These are phyloP conservation scores for Lactifluus echinatus DNA, from an alignment of 768 basidiomycete genomes.

Conservation along the genomic window DNA sequence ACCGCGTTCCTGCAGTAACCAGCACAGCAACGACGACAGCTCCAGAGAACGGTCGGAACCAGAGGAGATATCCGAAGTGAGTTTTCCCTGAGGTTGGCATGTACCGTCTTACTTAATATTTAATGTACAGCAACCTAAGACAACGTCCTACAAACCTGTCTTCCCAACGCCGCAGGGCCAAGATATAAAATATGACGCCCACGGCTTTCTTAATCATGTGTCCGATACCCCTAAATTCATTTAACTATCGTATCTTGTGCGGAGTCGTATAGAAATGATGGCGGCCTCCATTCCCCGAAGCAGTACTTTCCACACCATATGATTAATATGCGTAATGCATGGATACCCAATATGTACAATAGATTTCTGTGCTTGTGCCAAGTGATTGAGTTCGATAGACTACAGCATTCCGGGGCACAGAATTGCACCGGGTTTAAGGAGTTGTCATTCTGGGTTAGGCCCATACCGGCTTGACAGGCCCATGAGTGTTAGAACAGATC, in stretches of 20 bases:
- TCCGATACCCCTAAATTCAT: background rate
- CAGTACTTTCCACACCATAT: background rate
- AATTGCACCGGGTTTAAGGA: background rate
- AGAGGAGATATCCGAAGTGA: slow-evolving; percentile 3
- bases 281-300: background rate
- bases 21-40: slow-evolving; percentile 10
- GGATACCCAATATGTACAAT: background rate
- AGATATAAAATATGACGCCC: background rate
- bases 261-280: background rate
- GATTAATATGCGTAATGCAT: background rate
- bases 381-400: too few species aligned
- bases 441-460: background rate
- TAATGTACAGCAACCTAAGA: slow-evolving; percentile 3
- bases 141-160: background rate
- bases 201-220: background rate
- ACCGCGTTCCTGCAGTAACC: slow-evolving; percentile 11
- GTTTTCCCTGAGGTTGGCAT: background rate
- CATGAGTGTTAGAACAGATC: background rate
- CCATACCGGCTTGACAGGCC: background rate
- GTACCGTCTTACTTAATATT: background rate
- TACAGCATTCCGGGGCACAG: background rate
- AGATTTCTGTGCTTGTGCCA: too few species aligned
- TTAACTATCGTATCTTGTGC: background rate
- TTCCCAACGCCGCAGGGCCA: background rate
- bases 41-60: background rate